Base-by-base conservation (phyloP, 441 rosid genomes). In the Viola pubescens region DNA sequence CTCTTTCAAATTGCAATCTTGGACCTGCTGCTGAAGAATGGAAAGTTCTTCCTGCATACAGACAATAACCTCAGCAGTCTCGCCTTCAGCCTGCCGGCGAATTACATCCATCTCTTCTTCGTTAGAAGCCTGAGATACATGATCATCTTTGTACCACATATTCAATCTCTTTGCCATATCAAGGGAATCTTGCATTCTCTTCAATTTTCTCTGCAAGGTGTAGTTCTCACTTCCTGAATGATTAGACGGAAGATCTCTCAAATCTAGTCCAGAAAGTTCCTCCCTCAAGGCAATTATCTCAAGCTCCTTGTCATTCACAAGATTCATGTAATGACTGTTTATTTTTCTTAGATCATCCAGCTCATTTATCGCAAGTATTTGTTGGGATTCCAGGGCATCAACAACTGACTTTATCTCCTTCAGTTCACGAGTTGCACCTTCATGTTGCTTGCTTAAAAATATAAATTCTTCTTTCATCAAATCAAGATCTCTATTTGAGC, bases 11-110 rank as follows among this genome's bases (percentile, higher is more conserved):
- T 87, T 85, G 75, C 73, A 84, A 61, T 79, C 86, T 37, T 75
- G 81, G 59, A 87, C 84, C 76, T 86, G 86, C 76, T 82, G 74
- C 74, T 91, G 94, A 77, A 95, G 98, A 77, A 71, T 58, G 71
- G 83, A 77, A 52, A 95, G 96, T 77, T 95, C 97, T 76, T 85
- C 89, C 83, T 91, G 94, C 90, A 91, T 73, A 66, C 90, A 87
- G 67, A 94, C 84, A 71, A 94, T 91, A 68, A 84, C 97, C 83
- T 91, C 96, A 3, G 82, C 98, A 64, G 97, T 84, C 72, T 88
- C 98, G 75, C 85, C 95, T 80, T 94, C 99, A 69, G 75, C 99
- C 80, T 95, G 97, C 65, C 70, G 80, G 61, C 85, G 64, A 67
- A 86, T 77, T 76, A 81, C 79, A 59, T 87, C 91, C 88, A 72